These are phyloP conservation scores for Scedosporium apiospermum DNA, from an alignment of 2,329 filamentous ascomycete genomes.

Conservation along the genomic window DNA sequence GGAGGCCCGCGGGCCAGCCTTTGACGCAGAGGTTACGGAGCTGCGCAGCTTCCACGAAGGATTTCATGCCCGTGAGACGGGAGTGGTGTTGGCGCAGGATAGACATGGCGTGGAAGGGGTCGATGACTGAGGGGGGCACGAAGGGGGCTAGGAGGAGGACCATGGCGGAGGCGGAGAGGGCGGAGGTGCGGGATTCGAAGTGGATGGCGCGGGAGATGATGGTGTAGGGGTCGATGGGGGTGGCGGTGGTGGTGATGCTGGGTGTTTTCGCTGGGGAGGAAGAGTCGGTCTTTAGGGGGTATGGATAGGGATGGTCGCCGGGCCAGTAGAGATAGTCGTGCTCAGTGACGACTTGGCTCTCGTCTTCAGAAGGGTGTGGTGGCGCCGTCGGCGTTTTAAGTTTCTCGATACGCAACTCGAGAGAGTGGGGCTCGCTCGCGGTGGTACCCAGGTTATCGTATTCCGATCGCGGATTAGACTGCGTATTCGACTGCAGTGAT, in stretches of 20 bases:
- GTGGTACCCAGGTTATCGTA: background rate
- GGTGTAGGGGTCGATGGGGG: slow-evolving; percentile 44
- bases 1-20: slow-evolving; percentile 44
- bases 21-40: slow-evolving; percentile 50
- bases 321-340: slow-evolving; percentile 15
- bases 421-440: background rate
- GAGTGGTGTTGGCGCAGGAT: slow-evolving; percentile 51
- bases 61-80: slow-evolving; percentile 48
- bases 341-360: slow-evolving; percentile 5
- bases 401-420: background rate
- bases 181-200: slow-evolving; percentile 46
- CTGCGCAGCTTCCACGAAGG: slow-evolving; percentile 51
- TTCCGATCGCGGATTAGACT: slow-evolving; percentile 6
- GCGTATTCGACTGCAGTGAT: slow-evolving; percentile 18
- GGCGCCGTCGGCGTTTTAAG: slow-evolving; percentile 1
- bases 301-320: slow-evolving; percentile 48
- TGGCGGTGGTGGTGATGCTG: background rate
- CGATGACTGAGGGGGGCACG: slow-evolving; percentile 44
- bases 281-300: slow-evolving; percentile 30
- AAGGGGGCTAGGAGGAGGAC: slow-evolving; percentile 50
- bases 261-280: slow-evolving; percentile 6
- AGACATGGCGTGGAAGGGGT: slow-evolving; percentile 43
- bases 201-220: slow-evolving; percentile 43
- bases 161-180: slow-evolving; percentile 51
- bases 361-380: slow-evolving; percentile 14